A percentile compares a stretch with the other conserved stretches of the same genome.
These are phyloP conservation scores for Kwoniella shandongensis DNA, from an alignment of 768 basidiomycete genomes.

Conservation along the genomic window DNA sequence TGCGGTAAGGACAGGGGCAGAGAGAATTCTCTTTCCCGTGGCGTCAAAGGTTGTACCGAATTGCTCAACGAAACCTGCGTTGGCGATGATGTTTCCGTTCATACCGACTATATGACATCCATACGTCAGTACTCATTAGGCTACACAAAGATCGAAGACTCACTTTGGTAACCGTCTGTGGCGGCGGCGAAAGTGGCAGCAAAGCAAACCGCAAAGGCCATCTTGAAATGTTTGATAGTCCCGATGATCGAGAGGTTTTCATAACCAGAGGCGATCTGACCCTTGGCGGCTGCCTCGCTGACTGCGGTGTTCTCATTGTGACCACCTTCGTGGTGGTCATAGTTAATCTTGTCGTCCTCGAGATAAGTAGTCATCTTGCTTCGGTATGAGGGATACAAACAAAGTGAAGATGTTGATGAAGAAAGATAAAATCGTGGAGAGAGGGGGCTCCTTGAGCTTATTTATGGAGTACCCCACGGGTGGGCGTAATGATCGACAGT, in stretches of 20 bases:
- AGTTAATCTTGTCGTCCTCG: no score
- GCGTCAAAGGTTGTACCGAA: constrained; percentile 15
- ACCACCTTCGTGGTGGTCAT: no score
- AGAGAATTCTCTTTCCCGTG: constrained; percentile 9
- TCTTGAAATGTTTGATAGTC: constrained; percentile 21
- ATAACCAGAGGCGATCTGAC: constrained; percentile 24
- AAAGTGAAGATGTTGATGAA: no score
- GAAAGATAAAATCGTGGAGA: no score
- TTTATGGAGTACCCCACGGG: no score
- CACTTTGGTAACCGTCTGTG: constrained; percentile 28
- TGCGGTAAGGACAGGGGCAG: constrained; percentile 21
- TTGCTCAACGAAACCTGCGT: constrained; percentile 28
- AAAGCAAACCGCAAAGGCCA: constrained; percentile 22
- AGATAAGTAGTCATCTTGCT: no score
- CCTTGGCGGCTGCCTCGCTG: constrained; percentile 9
- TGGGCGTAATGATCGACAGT: no score
- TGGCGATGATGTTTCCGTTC: constrained; percentile 35
- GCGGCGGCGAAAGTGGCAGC: constrained; percentile 24
- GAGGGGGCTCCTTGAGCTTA: no score
- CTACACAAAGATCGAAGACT: neutral
- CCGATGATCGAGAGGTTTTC: constrained; percentile 15
- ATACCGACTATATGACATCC: constrained; percentile 21
- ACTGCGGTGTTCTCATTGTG: neutral
- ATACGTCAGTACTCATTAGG: neutral
- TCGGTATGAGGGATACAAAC: no score